phyloP scores from a whole-genome alignment of 345 rosid species.

The Hibiscus syriacus region DNA sequence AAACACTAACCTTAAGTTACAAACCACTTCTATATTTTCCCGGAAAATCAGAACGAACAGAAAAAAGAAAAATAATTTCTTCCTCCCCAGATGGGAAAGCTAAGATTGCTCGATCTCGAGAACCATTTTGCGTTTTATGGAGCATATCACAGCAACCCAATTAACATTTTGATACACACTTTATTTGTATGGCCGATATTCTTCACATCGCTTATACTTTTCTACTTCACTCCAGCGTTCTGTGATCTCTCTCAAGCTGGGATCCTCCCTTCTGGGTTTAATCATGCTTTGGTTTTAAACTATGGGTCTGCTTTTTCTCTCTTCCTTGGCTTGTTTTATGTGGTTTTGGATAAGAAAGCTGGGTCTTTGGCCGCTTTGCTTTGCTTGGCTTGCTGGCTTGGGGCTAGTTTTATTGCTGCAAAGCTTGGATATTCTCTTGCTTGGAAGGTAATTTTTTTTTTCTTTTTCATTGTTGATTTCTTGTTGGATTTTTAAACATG shows the following conservation, averaged over 20 bases:
- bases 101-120: background rate
- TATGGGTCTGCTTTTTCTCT: background rate
- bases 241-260: background rate
- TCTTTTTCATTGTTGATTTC: background rate
- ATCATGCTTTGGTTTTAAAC: background rate
- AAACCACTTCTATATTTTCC: background rate
- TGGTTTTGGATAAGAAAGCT: background rate
- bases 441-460: background rate
- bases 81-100: background rate
- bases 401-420: background rate
- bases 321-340: background rate
- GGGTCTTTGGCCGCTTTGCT: background rate
- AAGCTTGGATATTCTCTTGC: background rate
- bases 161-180: background rate
- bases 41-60: background rate
- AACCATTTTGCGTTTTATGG: background rate
- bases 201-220: background rate
- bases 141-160: background rate
- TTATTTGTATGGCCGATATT: background rate
- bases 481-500: conserved; percentile 5
- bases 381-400: background rate
- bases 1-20: background rate
- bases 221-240: background rate
- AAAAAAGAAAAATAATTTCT: conserved; percentile 40
- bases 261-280: background rate